These are phyloP conservation scores for Calophaca sinica DNA, from an alignment of 306 rosid species.

Conservation along the genomic window DNA sequence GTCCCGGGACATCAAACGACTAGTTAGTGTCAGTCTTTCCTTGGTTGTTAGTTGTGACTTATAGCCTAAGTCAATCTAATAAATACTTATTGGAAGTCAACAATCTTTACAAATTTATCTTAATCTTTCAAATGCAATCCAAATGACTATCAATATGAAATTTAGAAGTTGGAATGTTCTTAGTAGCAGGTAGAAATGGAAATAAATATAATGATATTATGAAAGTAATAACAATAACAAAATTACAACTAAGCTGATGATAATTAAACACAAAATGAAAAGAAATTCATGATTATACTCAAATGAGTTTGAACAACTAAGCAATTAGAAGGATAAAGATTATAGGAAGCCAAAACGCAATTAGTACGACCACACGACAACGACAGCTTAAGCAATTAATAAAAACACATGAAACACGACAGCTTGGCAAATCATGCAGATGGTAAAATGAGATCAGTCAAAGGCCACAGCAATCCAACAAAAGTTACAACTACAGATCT, in stretches of 20 bases:
- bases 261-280: background rate
- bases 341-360: background rate
- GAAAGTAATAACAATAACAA: background rate
- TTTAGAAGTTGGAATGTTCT: background rate
- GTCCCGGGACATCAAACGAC: too few species aligned
- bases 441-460: background rate
- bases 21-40: too few species aligned
- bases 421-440: background rate
- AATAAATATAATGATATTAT: background rate
- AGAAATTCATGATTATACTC: slow-evolving; percentile 6
- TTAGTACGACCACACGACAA: background rate
- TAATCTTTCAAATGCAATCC: background rate
- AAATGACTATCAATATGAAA: background rate
- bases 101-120: background rate
- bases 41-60: too few species aligned
- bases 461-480: background rate
- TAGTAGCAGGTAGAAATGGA: slow-evolving; percentile 5
- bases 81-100: background rate
- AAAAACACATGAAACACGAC: background rate
- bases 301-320: background rate
- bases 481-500: background rate
- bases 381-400: background rate
- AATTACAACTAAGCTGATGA: background rate
- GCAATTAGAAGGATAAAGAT: background rate
- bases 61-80: too few species aligned